Base-by-base conservation (phyloP, 2,329 filamentous ascomycete species). In the Alternaria hordeiaustralica region DNA sequence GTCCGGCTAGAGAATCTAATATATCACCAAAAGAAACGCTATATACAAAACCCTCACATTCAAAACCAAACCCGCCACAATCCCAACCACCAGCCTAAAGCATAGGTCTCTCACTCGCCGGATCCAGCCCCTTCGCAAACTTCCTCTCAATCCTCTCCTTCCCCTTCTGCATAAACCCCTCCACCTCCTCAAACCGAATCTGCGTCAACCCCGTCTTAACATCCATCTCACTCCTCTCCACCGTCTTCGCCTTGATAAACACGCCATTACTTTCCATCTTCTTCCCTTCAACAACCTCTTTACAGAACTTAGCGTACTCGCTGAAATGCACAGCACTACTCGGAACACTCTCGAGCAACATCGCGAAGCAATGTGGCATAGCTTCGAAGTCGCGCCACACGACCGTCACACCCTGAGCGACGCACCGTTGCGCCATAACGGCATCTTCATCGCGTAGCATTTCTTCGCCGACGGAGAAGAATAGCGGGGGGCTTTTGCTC, bases 361-460 rank as follows among this genome's bases (percentile, higher is more conserved):
- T 79, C 0, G 73, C 78, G 68, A 86, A 95, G 69, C 87, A 88
- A 79, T 94, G 92, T 58, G 92, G 91, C 92, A 95, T 95, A 4
- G 88, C 90, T 76, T 94, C 89, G 75, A 89, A 96, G 79, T 93
- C 87, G 75, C 92, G 88, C 71, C 89, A 91, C 4, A 87, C 83
- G 0, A 94, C 87, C 0, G 72, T 74, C 0, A 90, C 89, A 6
- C 87, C 88, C 49, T 91, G 87, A 8, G 71, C 67, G 15, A 82
- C 82, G 11, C 92, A 82, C 43, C 85, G 84, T 44, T 81, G 79
- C 0, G 89, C 90, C 3, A 92, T 74, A 56, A 87, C 87, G 66
- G 84, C 85, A 63, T 84, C 85, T 77, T 94, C 91, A 76, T 93
- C 91, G 1, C 86, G 83, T 10, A 95, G 83, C 69, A 90, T 85